A percentile compares a stretch with the other conserved stretches of the same genome.
phyloP scores from a whole-genome alignment of 176 grass and related monocot species.

The Carex scoparia region DNA sequence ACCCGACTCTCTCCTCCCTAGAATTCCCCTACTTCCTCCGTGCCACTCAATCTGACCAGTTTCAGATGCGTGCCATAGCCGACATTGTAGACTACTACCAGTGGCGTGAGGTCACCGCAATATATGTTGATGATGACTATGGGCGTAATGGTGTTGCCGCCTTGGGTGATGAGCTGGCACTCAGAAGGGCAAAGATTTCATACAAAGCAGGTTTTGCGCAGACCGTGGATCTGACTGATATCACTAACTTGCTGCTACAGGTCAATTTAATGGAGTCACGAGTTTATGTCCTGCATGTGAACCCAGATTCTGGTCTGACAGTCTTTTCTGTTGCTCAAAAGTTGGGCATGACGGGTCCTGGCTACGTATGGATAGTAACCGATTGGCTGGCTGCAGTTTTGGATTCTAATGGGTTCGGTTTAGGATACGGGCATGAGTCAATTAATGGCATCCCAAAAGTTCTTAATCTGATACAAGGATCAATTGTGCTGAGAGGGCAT shows the following conservation, averaged over 20 bases:
- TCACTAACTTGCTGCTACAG: conserved; percentile 44
- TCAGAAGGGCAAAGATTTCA: conserved; percentile 51
- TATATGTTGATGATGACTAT: conserved; percentile 88
- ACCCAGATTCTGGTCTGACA: conserved; percentile 60
- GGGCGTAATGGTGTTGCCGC: conserved; percentile 50
- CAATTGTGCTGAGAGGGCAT: conserved; percentile 62
- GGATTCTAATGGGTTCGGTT: conserved; percentile 35
- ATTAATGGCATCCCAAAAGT: conserved; percentile 13
- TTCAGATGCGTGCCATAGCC: conserved; percentile 72
- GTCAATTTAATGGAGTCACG: conserved; percentile 88
- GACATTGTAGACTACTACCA: conserved; percentile 66
- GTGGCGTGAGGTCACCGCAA: conserved; percentile 65
- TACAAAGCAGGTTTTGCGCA: conserved; percentile 42
- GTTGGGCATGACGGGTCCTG: conserved; percentile 47
- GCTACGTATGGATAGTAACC: conserved; percentile 86
- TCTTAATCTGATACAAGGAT: conserved; percentile 53
- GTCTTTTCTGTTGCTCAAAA: conserved; percentile 55
- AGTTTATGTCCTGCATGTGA: conserved; percentile 70
- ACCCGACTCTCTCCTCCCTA: conserved; percentile 59
- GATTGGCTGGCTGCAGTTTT: conserved; percentile 84
- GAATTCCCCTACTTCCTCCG: conserved; percentile 79
- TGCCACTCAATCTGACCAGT: conserved; percentile 54
- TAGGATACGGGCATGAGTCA: not conserved
- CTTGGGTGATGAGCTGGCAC: conserved; percentile 53
- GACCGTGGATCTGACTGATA: conserved; percentile 28